Conservation (phyloP, 2,329 filamentous ascomycete genomes). For the Periconia sp. region DNA sequence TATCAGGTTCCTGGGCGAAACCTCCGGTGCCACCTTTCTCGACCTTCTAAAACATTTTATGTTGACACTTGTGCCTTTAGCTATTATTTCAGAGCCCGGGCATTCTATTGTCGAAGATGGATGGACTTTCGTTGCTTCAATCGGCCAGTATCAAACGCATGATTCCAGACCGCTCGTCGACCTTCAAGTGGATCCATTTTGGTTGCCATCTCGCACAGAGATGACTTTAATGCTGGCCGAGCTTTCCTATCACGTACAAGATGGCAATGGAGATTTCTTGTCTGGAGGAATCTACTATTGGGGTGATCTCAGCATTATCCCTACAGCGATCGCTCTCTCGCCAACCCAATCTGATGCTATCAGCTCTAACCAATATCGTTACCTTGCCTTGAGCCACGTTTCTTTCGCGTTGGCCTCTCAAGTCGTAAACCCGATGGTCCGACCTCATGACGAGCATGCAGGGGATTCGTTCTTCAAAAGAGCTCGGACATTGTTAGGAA, state of each 20-base stretch:
- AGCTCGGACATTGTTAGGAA: conserved; percentile 30
- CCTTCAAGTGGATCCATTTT: conserved; percentile 29
- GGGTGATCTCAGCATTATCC: conserved; percentile 27
- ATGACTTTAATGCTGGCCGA: conserved; percentile 29
- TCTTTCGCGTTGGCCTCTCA: conserved; percentile 31
- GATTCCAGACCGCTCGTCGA: conserved; percentile 34
- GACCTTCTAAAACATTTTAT: conserved; percentile 34
- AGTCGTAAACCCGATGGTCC: conserved; percentile 18
- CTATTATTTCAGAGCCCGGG: conserved; percentile 18
- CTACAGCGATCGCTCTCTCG: conserved; percentile 15
- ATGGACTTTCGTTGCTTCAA: conserved; percentile 24
- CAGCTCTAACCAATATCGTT: conserved; percentile 21
- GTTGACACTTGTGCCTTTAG: conserved; percentile 25
- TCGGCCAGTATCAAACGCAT: conserved; percentile 35
- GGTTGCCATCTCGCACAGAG: conserved; percentile 27
- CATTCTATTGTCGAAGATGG: conserved; percentile 13
- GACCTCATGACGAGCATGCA: conserved; percentile 21
- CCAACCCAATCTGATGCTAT: conserved; percentile 21
- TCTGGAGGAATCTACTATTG: conserved; percentile 35
- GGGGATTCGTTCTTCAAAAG: conserved; percentile 33
- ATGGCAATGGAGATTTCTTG: conserved; percentile 26
- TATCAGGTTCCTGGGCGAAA: conserved; percentile 28
- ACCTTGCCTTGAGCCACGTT: conserved; percentile 32
- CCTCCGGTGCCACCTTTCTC: conserved; percentile 34
- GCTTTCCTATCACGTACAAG: conserved; percentile 29